Base-by-base conservation (phyloP, 768 basidiomycete genomes). In the Vararia minispora region DNA sequence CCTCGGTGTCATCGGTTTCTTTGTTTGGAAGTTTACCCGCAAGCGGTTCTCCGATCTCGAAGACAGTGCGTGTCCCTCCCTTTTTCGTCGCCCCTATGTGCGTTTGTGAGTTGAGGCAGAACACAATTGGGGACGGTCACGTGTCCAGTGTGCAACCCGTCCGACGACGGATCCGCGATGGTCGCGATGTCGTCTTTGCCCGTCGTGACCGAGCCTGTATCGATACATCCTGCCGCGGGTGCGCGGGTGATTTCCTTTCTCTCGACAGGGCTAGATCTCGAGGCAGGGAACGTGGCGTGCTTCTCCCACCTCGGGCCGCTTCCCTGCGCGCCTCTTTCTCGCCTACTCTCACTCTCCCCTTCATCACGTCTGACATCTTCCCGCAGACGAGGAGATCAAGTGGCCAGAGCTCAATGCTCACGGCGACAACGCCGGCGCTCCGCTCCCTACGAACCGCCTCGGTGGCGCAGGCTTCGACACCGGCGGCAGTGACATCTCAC, bases 371-470 rank as follows among this genome's bases (percentile, higher is more conserved):
- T 14, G 41, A 47, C 35, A 23, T 42, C 42, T 35, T 8, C 44
- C 27, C 32, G 9, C 52, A 86, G 83, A 69, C 49, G 83, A 86
- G 59, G 82, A 82, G 14, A 90, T 90, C 60, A 88, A 88, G 59
- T 90, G 87, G 87, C 87, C 87, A 3, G 87, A 90, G 51, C 69
- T 88, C 26, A 85, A 87, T 55, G 58, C 72, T 2, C 83, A 85
- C 46, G 51, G 52, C 44, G 68, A 63, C 23, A 52, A 50, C 37
- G 42, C 49, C 8, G 39, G 46, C 20, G 45, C 50, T 24, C 57
- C 84, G 12, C 65, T 86, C 7, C 84, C 84, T 14, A 74, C 79
- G 1, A 64, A 74, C 39, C 69, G 73, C 41, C 79, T 82, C 1
- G 83, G 80, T 42, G 71, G 79, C 18, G 59, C 80, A 20, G 84